A percentile compares a stretch with the other conserved stretches of the same genome.
Evolutionary conservation across 768 basidiomycete species (phyloP).

Genomic region (Psilocybe cubensis): DNA sequence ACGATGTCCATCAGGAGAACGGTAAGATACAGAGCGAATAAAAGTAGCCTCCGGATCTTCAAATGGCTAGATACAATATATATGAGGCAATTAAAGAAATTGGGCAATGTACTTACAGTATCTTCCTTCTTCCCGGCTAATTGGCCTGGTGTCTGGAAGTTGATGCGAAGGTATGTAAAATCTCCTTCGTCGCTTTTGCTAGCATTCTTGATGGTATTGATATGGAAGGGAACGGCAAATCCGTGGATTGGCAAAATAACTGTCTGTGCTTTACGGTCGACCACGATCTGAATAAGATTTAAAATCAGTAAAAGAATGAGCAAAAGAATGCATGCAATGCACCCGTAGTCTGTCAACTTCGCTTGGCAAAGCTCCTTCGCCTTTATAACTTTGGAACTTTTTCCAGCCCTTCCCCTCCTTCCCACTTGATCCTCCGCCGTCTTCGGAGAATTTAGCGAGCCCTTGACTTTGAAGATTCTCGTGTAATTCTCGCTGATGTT

Average conservation of each 20-base stretch:
- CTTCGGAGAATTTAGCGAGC: constrained; percentile 81
- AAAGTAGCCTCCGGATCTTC: constrained; percentile 97
- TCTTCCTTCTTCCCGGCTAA: constrained; percentile 98
- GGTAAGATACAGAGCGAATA: constrained; percentile 93
- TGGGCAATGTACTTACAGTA: constrained; percentile 55
- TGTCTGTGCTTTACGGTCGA: constrained; percentile 89
- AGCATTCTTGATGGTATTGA: constrained; percentile 97
- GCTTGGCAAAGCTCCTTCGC: constrained; percentile 87
- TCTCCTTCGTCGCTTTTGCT: constrained; percentile 98
- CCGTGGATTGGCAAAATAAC: constrained; percentile 94
- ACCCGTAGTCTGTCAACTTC: constrained; percentile 83
- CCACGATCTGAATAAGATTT: constrained; percentile 63
- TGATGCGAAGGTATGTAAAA: constrained; percentile 92
- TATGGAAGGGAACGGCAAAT: constrained; percentile 96
- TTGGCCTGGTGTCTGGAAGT: constrained; percentile 98
- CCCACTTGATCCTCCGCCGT: constrained; percentile 70
- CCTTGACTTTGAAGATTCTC: constrained; percentile 77
- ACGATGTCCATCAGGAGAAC: constrained; percentile 86
- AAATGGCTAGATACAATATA: constrained; percentile 64
- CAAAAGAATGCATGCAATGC: no score
- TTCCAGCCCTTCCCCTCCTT: constrained; percentile 96
- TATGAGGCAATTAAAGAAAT: background rate
- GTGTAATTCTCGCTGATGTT: constrained; percentile 89
- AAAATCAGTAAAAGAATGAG: constrained; percentile 1
- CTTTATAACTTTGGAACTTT: constrained; percentile 95